These are phyloP conservation scores for Vachellia collinsii DNA, from an alignment of 306 rosid genomes.

Conservation along the genomic window DNA sequence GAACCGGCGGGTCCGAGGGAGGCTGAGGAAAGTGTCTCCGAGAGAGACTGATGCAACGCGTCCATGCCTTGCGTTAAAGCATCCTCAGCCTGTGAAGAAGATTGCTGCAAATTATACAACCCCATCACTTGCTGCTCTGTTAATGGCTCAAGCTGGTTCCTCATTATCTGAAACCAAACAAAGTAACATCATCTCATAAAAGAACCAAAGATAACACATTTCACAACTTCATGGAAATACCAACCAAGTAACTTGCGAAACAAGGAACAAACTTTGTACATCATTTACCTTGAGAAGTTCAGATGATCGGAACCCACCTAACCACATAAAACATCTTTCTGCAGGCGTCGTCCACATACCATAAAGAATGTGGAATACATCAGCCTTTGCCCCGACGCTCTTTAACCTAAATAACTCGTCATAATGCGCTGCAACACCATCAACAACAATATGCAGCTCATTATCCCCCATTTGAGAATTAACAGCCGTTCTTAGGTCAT, in stretches of 20 bases:
- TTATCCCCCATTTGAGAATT: constrained; percentile 69
- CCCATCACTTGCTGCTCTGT: constrained; percentile 81
- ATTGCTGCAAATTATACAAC: constrained; percentile 76
- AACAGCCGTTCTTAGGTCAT: constrained; percentile 62
- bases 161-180: constrained; percentile 64
- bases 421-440: constrained; percentile 68
- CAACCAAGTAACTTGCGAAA: neutral
- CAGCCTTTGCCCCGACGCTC: constrained; percentile 74
- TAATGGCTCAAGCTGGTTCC: constrained; percentile 78
- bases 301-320: constrained; percentile 86
- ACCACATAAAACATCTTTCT: constrained; percentile 92
- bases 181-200: neutral
- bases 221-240: neutral
- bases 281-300: constrained; percentile 79
- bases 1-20: constrained; percentile 51
- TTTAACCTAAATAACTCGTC: constrained; percentile 75
- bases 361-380: constrained; percentile 87
- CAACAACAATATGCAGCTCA: constrained; percentile 68
- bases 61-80: constrained; percentile 95
- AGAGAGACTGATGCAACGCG: constrained; percentile 83
- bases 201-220: neutral
- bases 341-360: constrained; percentile 93
- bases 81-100: constrained; percentile 90
- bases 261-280: neutral
- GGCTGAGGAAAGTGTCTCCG: constrained; percentile 70